Base-by-base conservation (phyloP, 805 yeast genomes). In the Wickerhamiella siamensis region DNA sequence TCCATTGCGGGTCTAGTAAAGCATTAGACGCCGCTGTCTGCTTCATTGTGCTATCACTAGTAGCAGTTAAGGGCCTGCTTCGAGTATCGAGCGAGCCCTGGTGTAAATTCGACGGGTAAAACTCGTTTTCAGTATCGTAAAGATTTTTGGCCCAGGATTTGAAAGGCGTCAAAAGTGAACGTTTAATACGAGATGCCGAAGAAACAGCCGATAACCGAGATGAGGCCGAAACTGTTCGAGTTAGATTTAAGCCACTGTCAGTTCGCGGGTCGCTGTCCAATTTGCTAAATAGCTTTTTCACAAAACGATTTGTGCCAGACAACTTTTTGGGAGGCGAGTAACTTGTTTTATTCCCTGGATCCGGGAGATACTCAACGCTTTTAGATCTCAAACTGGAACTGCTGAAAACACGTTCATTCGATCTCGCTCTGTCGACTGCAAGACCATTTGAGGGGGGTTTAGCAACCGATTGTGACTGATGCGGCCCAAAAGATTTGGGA, bases 1-100 rank as follows among this genome's bases (percentile, higher is more conserved):
- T 64, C 79, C 80, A 74, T 29, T 49, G 46, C 24, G 48, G 43
- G 42, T 44, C 42, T 12, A 39, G 39, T 10, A 39, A 24, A 12
- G 37, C 41, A 15, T 33, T 38, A 15, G 42, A 15, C 31, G 43
- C 41, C 17, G 43, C 38, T 20, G 38, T 26, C 32, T 40, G 31
- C 3, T 21, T n/a, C 24, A 18, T 26, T 4, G 27, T 19, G 5
- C 17, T 14, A 2, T 18, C 18, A 14, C 33, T 19, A n/a, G n/a
- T n/a, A n/a, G n/a, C n/a, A n/a, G n/a, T n/a, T n/a, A n/a, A n/a
- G n/a, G n/a, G n/a, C n/a, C n/a, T n/a, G 29, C 10, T 12, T 24
- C 12, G 6, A 24, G 12, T 24, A 8, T 24, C 29, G 12, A 8
- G 29, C 12, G 29, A 8, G 6, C 29, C 29, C 29, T 24, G 29